phyloP scores from a whole-genome alignment of 139 green algal species.

The Chlorella sp. region DNA sequence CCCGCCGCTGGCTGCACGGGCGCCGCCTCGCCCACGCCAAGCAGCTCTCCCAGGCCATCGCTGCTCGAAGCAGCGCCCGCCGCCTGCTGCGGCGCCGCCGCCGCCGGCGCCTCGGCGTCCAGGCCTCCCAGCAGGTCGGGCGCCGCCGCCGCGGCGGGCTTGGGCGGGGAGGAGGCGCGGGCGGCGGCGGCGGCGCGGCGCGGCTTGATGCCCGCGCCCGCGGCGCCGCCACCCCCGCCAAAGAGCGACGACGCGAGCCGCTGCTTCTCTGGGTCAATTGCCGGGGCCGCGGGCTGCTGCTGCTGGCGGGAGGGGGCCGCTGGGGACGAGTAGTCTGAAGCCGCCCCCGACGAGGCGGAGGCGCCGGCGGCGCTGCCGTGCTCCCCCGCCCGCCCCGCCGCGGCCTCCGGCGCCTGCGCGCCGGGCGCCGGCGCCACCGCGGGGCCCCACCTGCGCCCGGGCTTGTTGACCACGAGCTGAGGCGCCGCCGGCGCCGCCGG shows the following conservation, averaged over 20 bases:
- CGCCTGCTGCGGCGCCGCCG: background rate
- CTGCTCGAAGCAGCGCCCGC: background rate
- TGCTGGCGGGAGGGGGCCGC: background rate
- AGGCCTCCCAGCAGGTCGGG: conserved; percentile 35
- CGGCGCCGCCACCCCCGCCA: conserved; percentile 13
- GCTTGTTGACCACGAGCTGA: conserved; percentile 28
- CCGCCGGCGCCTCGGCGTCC: background rate
- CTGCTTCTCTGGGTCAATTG: conserved; percentile 28
- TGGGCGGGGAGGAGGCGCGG: background rate
- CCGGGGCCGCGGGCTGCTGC: background rate
- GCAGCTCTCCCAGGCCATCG: too few relatives aligned
- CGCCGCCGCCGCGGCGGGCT: conserved; percentile 1
- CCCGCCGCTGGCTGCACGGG: background rate
- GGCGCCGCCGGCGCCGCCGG: background rate
- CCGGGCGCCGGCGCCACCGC: background rate
- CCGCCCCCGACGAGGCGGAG: background rate
- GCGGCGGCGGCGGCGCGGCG: conserved; percentile 2
- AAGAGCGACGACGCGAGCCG: conserved; percentile 44
- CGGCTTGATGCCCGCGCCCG: background rate
- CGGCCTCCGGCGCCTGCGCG: background rate
- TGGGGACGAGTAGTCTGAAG: background rate
- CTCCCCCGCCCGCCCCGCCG: background rate
- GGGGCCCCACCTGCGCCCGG: conserved; percentile 13
- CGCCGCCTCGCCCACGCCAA: background rate
- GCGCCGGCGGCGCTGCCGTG: background rate